Conservation (phyloP, 257 asterid genomes). For the Nicotiana tabacum region DNA sequence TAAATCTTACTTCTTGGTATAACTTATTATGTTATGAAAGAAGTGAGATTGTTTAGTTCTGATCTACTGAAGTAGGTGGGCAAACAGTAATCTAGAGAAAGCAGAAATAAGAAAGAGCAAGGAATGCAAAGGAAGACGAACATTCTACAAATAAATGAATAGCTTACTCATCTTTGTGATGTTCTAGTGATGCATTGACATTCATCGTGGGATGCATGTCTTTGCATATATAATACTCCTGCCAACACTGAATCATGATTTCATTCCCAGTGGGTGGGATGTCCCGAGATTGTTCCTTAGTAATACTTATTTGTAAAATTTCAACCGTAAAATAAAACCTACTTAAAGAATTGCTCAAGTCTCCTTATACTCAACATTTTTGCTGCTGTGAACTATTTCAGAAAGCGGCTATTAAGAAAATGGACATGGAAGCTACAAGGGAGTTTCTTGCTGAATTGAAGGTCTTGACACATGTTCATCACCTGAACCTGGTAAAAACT, state of each 20-base stretch:
- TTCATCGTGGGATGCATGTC: not conserved
- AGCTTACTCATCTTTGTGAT: not conserved
- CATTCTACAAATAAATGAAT: not conserved
- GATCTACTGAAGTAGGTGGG: not conserved
- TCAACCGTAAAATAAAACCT: not conserved
- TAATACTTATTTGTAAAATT: not conserved
- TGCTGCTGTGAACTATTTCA: constrained; percentile 29
- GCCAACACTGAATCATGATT: not conserved
- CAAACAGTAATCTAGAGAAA: constrained; percentile 6
- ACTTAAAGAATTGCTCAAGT: constrained; percentile 2
- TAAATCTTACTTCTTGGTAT: not conserved
- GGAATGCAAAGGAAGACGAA: not conserved
- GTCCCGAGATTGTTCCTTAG: not conserved
- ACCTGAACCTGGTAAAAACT: constrained; percentile 84
- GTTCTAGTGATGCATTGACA: not conserved
- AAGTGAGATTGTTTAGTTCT: not conserved
- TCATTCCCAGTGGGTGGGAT: not conserved
- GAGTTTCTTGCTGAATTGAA: constrained; percentile 94
- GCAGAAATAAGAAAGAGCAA: not conserved
- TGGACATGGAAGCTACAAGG: constrained; percentile 92
- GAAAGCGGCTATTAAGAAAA: constrained; percentile 98
- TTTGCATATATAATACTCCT: not conserved
- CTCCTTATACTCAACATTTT: not conserved
- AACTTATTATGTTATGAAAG: not conserved
- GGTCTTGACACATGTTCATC: constrained; percentile 93